Percentiles rank a stretch among this genome's conserved stretches.
These are phyloP conservation scores for Pyrenula aspistea DNA, from an alignment of 495 filamentous ascomycete genomes.

Conservation along the genomic window DNA sequence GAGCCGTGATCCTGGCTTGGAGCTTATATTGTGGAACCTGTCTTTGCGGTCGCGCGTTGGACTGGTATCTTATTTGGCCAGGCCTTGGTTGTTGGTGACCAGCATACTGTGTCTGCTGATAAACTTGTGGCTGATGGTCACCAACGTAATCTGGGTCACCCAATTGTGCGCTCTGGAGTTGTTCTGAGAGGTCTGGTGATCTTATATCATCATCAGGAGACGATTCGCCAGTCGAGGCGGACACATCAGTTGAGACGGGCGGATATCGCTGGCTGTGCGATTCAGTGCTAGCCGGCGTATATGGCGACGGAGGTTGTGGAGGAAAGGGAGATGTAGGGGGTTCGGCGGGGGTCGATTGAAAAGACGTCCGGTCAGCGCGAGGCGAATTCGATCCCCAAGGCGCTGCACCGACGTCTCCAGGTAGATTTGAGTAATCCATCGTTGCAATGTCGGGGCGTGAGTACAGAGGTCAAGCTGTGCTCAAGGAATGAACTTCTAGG, in stretches of 20 bases:
- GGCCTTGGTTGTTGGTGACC: conserved; percentile 24
- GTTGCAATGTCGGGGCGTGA: no score
- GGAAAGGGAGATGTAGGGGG: conserved; percentile 44
- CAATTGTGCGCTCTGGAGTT: conserved; percentile 29
- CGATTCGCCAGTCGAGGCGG: conserved; percentile 2
- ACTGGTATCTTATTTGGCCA: conserved; percentile 35
- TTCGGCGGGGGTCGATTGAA: conserved; percentile 35
- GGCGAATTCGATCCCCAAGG: conserved; percentile 71
- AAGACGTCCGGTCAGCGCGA: conserved; percentile 44
- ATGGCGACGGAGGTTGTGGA: conserved; percentile 28
- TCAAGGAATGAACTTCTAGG: no score
- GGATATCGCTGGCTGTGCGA: conserved; percentile 11
- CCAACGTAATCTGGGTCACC: conserved; percentile 24
- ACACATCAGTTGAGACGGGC: not conserved
- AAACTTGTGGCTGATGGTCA: conserved; percentile 20
- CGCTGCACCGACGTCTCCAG: conserved; percentile 60
- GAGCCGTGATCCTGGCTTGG: conserved; percentile 82
- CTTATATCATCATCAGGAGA: conserved; percentile 10
- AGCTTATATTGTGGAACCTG: conserved; percentile 65
- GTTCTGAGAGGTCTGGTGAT: conserved; percentile 27
- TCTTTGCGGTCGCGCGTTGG: conserved; percentile 23
- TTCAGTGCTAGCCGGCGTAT: conserved; percentile 18
- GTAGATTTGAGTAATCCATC: conserved; percentile 80
- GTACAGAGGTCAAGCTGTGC: no score
- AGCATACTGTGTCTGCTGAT: conserved; percentile 32